Base-by-base conservation (phyloP, 1,284 basidiomycete species). In the Malassezia psittaci region DNA sequence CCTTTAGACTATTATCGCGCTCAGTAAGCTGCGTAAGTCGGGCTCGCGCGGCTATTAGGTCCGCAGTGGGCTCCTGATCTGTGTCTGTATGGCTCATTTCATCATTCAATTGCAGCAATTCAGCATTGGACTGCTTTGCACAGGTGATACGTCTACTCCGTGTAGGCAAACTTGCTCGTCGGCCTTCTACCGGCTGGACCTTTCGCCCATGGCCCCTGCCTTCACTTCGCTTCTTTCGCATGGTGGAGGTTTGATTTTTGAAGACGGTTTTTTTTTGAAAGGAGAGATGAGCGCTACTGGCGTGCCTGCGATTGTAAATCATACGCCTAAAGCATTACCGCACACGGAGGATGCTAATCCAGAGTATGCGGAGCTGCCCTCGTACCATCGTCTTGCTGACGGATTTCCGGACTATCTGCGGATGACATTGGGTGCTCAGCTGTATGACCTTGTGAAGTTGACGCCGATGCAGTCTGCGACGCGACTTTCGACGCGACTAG, bases 401-500 rank as follows among this genome's bases (percentile, higher is more conserved):
- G 82, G 83, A 41, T 84, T 84, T 7, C 91, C 91, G 0, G 93
- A 98, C 77, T 98, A 98, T 75, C 82, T 98, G 35, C 82, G 86
- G 41, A 84, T 98, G 62, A 96, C 94, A 72, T 81, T 96, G 53
- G 87, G 85, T 46, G 84, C 91, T 18, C 90, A 91, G 76, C 89
- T 96, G 52, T 96, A 98, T 77, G 87, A 91, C 56, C 84, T 96
- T 65, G 79, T 96, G 64, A 84, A 87, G 66, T 88, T 91, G 76
- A 96, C 93, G 0, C 93, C 93, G 0, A 81, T 98, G 40, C 85
- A 90, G 34, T 81, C 82, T 46, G 91, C 90, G 24, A 82, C 84
- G 32, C 89, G 87, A 72, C 82, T 99, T 18, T 93, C 88, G 61
- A 77, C 85, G 58, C 83, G 86, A 60, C 79, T 96, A 1, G 94